Conservation (phyloP, 2,329 filamentous ascomycete genomes). For the Coccinonectria pachysandricola region DNA sequence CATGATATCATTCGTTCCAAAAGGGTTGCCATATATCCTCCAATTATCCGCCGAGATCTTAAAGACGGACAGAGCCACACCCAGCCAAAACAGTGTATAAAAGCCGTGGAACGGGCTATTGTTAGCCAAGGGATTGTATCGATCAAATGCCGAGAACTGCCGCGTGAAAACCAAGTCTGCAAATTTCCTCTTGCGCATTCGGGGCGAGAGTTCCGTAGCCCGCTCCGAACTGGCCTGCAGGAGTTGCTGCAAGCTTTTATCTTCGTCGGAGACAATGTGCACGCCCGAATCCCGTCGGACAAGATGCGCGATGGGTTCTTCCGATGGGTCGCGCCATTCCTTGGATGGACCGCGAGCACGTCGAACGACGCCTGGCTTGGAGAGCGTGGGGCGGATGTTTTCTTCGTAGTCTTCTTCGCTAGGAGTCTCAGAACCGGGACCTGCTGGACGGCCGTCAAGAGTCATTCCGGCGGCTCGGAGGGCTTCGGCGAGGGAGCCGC, state of each 20-base stretch:
- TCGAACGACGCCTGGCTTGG: constrained; percentile 8
- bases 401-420: constrained; percentile 38
- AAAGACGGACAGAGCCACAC: constrained; percentile 54
- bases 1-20: constrained; percentile 64
- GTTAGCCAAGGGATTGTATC: constrained; percentile 53
- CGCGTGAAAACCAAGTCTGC: constrained; percentile 56
- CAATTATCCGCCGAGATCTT: constrained; percentile 61
- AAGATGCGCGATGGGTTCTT: constrained; percentile 8
- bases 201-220: constrained; percentile 10
- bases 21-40: constrained; percentile 53
- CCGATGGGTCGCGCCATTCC: too few species aligned
- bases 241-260: constrained; percentile 19
- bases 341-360: background rate
- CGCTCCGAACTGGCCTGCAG: constrained; percentile 16
- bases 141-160: constrained; percentile 65
- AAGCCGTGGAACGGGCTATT: constrained; percentile 70
- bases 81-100: constrained; percentile 70
- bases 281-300: constrained; percentile 16
- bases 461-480: constrained; percentile 16
- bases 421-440: constrained; percentile 28
- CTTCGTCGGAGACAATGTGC: constrained; percentile 20
- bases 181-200: constrained; percentile 21
- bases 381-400: constrained; percentile 19
- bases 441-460: constrained; percentile 8
- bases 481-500: constrained; percentile 20